Evolutionary conservation across 2,329 filamentous ascomycete genomes (phyloP), one percentile per base, ranked within the genome.

Genomic region (Claviceps citrina): DNA sequence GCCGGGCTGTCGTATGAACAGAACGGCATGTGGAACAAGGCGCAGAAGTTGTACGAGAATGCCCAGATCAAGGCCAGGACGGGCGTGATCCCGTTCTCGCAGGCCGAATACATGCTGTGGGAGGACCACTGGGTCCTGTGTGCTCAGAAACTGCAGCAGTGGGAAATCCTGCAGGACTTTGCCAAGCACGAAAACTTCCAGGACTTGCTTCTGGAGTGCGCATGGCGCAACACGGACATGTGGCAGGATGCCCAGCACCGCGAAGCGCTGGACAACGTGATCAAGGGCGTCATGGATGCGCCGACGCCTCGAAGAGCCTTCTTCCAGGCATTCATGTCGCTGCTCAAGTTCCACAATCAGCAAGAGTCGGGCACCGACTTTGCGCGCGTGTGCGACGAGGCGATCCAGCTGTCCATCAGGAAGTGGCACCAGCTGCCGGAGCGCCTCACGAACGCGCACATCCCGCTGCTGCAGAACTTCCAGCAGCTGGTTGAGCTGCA

Each of bases 401-500:
- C 91, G 3, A 95, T 96, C 39, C 91, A 99, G 59, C 67, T 98
- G 8, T 93, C 89, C 0, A 94, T 99, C 50, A 74, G 91, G 45
- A 98, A 98, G 60, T 99, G 91, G 91, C 87, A 98, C 59, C 93
- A 98, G 59, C 70, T 98, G n/a, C 91, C 91, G 1, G 82, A 80
- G 54, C 80, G 83, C 32, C 82, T 96, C 47, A 98, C 91, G 0
- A 89, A 93, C 52, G 87, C 91, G 2, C 91, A 99, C 55, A 84
- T 96, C 43, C 89, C 89, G 1, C 72, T 99, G 33, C 66, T 99
- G 45, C 87, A 98, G 58, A 93, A 94, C 60, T 99, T 98, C 68
- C 91, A 99, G 62, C 85, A 96, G 53, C 66, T 99, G 39, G 89
- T 99, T 1, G 91, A 99, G 62, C 68, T 99, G 41, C 91, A 98